Evolutionary conservation across 2,329 filamentous ascomycete genomes (phyloP).

Genomic region (Pseudocercospora macadamiae): DNA sequence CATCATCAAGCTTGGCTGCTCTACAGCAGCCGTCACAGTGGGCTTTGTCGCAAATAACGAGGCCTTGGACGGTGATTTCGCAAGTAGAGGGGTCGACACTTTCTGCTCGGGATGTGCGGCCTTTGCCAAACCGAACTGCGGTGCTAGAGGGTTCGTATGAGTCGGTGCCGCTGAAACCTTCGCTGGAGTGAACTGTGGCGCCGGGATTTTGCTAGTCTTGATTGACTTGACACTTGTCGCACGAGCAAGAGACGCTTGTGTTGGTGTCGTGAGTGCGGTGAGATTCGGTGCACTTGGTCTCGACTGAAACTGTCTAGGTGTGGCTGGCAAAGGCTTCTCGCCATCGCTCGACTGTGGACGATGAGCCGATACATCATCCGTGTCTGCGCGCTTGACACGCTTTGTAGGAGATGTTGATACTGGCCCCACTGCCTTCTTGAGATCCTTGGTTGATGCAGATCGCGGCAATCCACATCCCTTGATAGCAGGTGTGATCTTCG

Average conservation of each 20-base stretch:
- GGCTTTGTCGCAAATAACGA: constrained; percentile 23
- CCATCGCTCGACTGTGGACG: constrained; percentile 59
- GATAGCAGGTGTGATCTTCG: constrained; percentile 27
- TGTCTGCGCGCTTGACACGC: constrained; percentile 58
- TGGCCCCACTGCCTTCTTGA: constrained; percentile 27
- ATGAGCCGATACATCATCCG: constrained; percentile 70
- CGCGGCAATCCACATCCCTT: constrained; percentile 32
- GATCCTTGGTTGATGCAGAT: constrained; percentile 27
- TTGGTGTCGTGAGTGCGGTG: constrained; percentile 71
- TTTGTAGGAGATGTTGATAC: constrained; percentile 60
- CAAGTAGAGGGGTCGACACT: constrained; percentile 29
- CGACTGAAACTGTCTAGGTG: constrained; percentile 45
- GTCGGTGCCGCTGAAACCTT: constrained; percentile 22
- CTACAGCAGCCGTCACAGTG: constrained; percentile 1
- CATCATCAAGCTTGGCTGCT: constrained; percentile 24
- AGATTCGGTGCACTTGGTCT: constrained; percentile 54
- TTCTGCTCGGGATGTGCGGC: constrained; percentile 12
- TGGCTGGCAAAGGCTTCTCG: constrained; percentile 44
- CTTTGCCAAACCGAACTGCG: constrained; percentile 2
- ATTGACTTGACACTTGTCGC: constrained; percentile 55
- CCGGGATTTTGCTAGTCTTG: constrained; percentile 41
- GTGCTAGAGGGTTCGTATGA: background rate
- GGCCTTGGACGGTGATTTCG: constrained; percentile 35
- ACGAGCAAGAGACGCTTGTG: constrained; percentile 72
- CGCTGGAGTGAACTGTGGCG: constrained; percentile 30